These are phyloP conservation scores for Echeveria elegans DNA, from an alignment of 164 flowering plant species.

Conservation along the genomic window DNA sequence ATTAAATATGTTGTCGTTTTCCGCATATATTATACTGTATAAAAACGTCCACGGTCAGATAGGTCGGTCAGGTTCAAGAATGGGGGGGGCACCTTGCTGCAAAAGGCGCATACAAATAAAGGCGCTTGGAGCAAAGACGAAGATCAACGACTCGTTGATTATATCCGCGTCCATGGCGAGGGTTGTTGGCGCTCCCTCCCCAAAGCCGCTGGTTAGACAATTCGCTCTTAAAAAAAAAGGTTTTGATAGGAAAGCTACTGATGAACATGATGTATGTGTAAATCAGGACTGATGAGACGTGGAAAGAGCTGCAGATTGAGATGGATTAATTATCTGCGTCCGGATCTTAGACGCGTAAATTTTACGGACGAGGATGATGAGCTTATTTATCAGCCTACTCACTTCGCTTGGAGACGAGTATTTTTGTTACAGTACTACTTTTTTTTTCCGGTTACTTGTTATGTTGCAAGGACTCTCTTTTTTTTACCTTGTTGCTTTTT, in stretches of 20 bases:
- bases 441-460: too few relatives aligned
- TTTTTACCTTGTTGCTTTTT: too few relatives aligned
- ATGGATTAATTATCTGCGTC: slow-evolving; percentile 2
- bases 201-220: neutral
- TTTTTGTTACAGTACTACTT: neutral
- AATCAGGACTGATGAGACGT: neutral
- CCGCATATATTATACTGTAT: neutral
- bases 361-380: slow-evolving; percentile 1
- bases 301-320: slow-evolving; percentile 6
- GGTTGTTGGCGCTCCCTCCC: slow-evolving; percentile 7
- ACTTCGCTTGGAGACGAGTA: neutral
- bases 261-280: neutral
- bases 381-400: neutral
- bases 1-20: neutral
- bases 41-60: neutral
- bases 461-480: too few relatives aligned
- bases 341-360: neutral
- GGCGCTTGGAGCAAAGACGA: slow-evolving; percentile 4
- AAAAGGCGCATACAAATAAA: slow-evolving; percentile 4
- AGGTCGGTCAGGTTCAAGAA: neutral
- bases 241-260: neutral
- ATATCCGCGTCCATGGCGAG: slow-evolving; percentile 4
- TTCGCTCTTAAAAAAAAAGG: too few relatives aligned
- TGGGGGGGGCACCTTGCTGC: slow-evolving; percentile 7
- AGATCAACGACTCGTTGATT: slow-evolving; percentile 2